Conservation (phyloP, 176 grass and related monocot genomes). For the Lolium multiflorum region DNA sequence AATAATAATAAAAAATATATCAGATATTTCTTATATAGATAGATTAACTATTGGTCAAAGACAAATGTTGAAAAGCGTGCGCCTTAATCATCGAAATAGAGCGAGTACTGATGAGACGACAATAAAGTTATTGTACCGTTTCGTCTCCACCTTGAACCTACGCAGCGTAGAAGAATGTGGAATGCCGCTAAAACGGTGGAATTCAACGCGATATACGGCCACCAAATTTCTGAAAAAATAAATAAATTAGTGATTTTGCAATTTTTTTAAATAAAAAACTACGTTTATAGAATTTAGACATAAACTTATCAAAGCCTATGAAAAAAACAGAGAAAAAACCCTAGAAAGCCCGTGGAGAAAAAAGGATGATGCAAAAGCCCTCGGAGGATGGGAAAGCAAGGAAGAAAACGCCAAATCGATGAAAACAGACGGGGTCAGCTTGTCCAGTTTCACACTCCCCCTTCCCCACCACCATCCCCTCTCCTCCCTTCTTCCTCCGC, state of each 20-base stretch:
- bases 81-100: too few species aligned
- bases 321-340: background rate
- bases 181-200: too few species aligned
- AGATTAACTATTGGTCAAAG: too few species aligned
- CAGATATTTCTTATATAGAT: too few species aligned
- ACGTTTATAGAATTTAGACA: too few species aligned
- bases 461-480: background rate
- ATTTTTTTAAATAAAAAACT: too few species aligned
- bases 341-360: background rate
- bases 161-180: background rate
- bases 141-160: background rate
- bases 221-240: too few species aligned
- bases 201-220: too few species aligned
- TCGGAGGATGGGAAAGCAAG: too few species aligned
- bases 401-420: conserved; percentile 4
- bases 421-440: background rate
- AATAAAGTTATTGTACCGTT: background rate
- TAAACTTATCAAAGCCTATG: background rate
- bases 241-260: too few species aligned
- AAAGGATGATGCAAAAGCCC: background rate
- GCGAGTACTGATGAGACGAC: background rate
- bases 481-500: background rate
- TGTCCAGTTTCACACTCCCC: background rate
- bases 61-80: too few species aligned
- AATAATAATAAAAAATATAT: too few species aligned